These are phyloP conservation scores for Alternaria alternata DNA, from an alignment of 2,329 filamentous ascomycete genomes.

Conservation along the genomic window DNA sequence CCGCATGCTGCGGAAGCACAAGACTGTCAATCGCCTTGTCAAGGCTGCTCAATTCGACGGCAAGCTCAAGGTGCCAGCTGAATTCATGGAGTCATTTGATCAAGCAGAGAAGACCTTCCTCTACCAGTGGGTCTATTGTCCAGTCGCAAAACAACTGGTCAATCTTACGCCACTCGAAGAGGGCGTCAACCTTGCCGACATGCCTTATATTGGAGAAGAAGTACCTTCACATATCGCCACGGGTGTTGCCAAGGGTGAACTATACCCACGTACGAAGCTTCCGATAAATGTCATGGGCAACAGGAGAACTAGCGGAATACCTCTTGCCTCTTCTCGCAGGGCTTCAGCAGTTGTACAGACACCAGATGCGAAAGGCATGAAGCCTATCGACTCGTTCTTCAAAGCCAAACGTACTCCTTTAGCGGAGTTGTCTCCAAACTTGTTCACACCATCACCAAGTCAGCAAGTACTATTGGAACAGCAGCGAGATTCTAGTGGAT, in stretches of 20 bases:
- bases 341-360: constrained; percentile 42
- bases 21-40: constrained; percentile 82
- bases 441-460: constrained; percentile 70
- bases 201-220: constrained; percentile 81
- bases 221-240: constrained; percentile 74
- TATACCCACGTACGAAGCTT: constrained; percentile 89
- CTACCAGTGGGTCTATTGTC: constrained; percentile 94
- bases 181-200: constrained; percentile 70
- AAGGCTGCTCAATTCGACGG: constrained; percentile 88
- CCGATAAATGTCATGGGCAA: constrained; percentile 55
- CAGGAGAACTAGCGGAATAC: constrained; percentile 41
- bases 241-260: constrained; percentile 79
- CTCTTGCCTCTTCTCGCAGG: constrained; percentile 51
- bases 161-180: constrained; percentile 74
- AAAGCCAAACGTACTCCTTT: constrained; percentile 69
- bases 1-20: constrained; percentile 87
- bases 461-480: constrained; percentile 67
- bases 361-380: constrained; percentile 65
- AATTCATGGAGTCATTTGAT: constrained; percentile 81
- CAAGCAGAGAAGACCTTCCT: constrained; percentile 93
- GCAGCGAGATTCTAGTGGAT: constrained; percentile 60
- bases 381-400: constrained; percentile 71
- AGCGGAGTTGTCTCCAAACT: constrained; percentile 73
- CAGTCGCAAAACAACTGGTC: constrained; percentile 72
- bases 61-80: constrained; percentile 79